Evolutionary conservation across 2,329 filamentous ascomycete genomes (phyloP).

Genomic region (Curvularia hawaiiensis): DNA sequence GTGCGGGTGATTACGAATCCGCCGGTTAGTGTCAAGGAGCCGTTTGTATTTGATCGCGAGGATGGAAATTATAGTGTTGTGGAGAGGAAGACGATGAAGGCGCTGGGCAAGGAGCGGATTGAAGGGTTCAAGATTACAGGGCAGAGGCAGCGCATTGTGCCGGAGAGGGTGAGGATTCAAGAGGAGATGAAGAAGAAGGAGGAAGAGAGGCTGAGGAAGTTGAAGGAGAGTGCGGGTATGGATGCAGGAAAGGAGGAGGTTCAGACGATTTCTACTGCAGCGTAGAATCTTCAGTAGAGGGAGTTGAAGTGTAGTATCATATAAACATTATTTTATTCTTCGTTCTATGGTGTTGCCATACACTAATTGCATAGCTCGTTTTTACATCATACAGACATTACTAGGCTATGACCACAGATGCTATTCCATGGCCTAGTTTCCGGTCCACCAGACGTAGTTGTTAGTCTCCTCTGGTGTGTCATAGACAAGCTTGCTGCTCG

Average conservation of each 20-base stretch:
- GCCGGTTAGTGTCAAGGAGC: conserved; percentile 57
- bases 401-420: neutral
- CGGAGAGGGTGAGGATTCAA: conserved; percentile 55
- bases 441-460: conserved; percentile 55
- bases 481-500: conserved; percentile 48
- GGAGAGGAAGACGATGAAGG: conserved; percentile 60
- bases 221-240: conserved; percentile 26
- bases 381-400: neutral
- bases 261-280: conserved; percentile 4
- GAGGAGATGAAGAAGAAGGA: conserved; percentile 57
- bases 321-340: neutral
- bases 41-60: conserved; percentile 58
- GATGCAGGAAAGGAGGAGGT: conserved; percentile 10
- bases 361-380: neutral
- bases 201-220: conserved; percentile 51
- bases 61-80: conserved; percentile 61
- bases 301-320: neutral
- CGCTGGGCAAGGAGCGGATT: conserved; percentile 55
- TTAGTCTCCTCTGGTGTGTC: conserved; percentile 52
- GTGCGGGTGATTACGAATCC: conserved; percentile 62
- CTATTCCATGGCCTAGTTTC: conserved; percentile 36
- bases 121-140: conserved; percentile 59
- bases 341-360: neutral
- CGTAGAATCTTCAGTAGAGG: neutral
- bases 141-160: conserved; percentile 58